phyloP scores from a whole-genome alignment of 2,329 filamentous ascomycete genomes.

The Pseudogymnoascus sp. region DNA sequence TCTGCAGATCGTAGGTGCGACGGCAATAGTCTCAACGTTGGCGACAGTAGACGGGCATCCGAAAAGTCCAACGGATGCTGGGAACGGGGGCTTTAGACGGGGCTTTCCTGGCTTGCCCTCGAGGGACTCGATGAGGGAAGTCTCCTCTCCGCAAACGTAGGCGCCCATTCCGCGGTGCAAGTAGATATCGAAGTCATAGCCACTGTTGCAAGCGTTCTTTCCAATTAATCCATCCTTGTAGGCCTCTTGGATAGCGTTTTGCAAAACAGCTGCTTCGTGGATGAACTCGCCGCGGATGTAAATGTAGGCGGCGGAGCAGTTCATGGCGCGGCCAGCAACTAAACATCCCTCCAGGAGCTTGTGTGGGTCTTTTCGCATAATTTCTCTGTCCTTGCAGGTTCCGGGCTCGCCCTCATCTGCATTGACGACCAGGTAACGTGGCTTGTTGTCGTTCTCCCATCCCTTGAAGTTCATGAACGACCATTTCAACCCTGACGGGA shows the following conservation, averaged over 20 bases:
- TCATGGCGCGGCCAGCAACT: conserved; percentile 95
- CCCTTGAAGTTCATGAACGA: conserved; percentile 99
- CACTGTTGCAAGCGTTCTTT: conserved; percentile 94
- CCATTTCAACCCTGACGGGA: conserved; percentile 98
- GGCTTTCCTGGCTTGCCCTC: conserved; percentile 99
- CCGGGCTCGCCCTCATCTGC: conserved; percentile 97
- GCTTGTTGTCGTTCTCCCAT: conserved; percentile 96
- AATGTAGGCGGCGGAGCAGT: conserved; percentile 96
- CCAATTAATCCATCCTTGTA: conserved; percentile 92
- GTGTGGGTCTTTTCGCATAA: conserved; percentile 99
- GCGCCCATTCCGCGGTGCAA: conserved; percentile 94
- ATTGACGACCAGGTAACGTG: conserved; percentile 94
- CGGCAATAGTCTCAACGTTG: conserved; percentile 95
- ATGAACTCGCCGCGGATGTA: conserved; percentile 99
- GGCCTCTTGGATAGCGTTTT: conserved; percentile 94
- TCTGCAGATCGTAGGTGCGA: conserved; percentile 90
- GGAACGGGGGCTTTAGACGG: conserved; percentile 96
- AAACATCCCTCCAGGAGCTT: conserved; percentile 97
- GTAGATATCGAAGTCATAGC: conserved; percentile 97
- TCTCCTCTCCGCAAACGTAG: conserved; percentile 98
- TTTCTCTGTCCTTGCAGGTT: conserved; percentile 98
- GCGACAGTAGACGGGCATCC: conserved; percentile 96
- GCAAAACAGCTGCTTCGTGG: conserved; percentile 86
- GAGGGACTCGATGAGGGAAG: conserved; percentile 92
- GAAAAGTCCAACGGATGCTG: conserved; percentile 92